Evolutionary conservation across 2,329 filamentous ascomycete species (phyloP).

Genomic region (Alternaria novae-zelandiae): DNA sequence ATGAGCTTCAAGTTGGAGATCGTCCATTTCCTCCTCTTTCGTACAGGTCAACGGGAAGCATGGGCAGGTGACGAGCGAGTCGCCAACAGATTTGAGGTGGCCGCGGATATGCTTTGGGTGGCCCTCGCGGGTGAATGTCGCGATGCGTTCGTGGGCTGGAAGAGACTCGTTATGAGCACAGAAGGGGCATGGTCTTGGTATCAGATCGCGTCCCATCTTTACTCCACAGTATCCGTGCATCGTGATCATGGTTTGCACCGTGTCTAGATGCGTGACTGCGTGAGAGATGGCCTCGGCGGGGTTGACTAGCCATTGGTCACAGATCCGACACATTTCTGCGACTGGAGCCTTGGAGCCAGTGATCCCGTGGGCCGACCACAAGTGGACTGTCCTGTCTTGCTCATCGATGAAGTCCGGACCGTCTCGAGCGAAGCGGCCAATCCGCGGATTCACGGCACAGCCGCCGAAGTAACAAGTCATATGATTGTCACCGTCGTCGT

Average conservation of each 20-base stretch:
- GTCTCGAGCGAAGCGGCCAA: neutral
- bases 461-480: too few relatives aligned
- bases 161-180: neutral
- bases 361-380: neutral
- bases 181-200: neutral
- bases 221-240: neutral
- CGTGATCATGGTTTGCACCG: neutral
- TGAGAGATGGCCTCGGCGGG: too few relatives aligned
- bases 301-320: neutral
- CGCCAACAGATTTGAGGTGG: neutral
- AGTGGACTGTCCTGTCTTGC: neutral
- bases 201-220: neutral
- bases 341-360: neutral
- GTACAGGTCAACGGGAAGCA: neutral
- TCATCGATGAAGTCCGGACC: neutral
- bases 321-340: neutral
- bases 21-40: neutral
- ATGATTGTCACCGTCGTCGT: too few relatives aligned
- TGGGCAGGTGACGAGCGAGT: neutral
- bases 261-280: too few relatives aligned
- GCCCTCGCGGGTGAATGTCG: neutral
- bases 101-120: neutral
- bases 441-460: too few relatives aligned
- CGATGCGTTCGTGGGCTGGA: neutral
- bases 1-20: neutral